Evolutionary conservation across 352 stramenopile genomes (phyloP).

Genomic region (Phytophthora parvispora): DNA sequence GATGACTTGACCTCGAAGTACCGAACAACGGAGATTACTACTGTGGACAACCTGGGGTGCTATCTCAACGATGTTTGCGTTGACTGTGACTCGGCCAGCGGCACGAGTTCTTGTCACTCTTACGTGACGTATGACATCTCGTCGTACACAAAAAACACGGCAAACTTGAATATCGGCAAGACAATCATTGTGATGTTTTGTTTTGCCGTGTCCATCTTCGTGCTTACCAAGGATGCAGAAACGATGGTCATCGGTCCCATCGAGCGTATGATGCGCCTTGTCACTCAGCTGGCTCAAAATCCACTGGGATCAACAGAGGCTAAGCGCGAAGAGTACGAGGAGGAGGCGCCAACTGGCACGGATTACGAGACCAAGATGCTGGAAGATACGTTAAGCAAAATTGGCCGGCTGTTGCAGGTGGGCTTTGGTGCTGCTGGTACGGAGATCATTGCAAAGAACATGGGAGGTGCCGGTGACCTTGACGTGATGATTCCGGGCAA

Average conservation of each 20-base stretch:
- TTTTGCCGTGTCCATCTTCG: slow-evolving; percentile 90
- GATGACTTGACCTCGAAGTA: slow-evolving; percentile 50
- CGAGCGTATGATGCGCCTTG: slow-evolving; percentile 95
- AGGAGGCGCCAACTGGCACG: slow-evolving; percentile 42
- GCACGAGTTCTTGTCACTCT: slow-evolving; percentile 68
- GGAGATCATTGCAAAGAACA: slow-evolving; percentile 99
- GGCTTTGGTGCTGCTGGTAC: slow-evolving; percentile 98
- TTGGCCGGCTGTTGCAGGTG: slow-evolving; percentile 96
- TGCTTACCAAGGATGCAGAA: slow-evolving; percentile 96
- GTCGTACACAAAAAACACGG: slow-evolving; percentile 39
- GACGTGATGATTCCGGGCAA: slow-evolving; percentile 99
- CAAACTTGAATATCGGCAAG: slow-evolving; percentile 85
- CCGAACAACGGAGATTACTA: slow-evolving; percentile 67
- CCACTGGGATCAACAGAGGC: slow-evolving; percentile 74
- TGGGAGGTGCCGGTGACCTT: slow-evolving; percentile 92
- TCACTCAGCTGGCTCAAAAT: slow-evolving; percentile 78
- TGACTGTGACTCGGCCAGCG: slow-evolving; percentile 50
- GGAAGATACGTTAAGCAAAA: slow-evolving; percentile 96
- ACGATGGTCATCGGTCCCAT: slow-evolving; percentile 97
- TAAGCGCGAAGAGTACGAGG: slow-evolving; percentile 81
- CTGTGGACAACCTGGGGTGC: slow-evolving; percentile 73
- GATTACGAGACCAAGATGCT: slow-evolving; percentile 98
- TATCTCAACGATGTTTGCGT: slow-evolving; percentile 72
- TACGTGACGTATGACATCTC: slow-evolving; percentile 85
- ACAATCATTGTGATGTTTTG: slow-evolving; percentile 94